A percentile compares a stretch with the other conserved stretches of the same genome.
phyloP scores from a whole-genome alignment of 164 flowering plant species.

The Nymphaea colorata region DNA sequence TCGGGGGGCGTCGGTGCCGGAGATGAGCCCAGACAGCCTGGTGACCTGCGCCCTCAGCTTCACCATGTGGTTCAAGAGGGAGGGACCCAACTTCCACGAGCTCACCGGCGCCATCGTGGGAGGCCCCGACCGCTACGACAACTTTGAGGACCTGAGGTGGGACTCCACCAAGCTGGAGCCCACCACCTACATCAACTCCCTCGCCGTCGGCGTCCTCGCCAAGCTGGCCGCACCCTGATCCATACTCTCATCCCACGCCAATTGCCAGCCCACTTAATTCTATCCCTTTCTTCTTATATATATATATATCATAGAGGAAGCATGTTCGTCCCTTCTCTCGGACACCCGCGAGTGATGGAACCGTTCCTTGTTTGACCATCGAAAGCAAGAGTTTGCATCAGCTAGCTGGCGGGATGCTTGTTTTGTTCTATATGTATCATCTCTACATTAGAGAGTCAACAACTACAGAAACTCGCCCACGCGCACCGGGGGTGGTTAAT shows the following conservation, averaged over 20 bases:
- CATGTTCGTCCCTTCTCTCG: no score
- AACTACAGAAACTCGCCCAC: no score
- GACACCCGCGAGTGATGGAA: no score
- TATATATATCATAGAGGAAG: no score
- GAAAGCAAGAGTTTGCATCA: no score
- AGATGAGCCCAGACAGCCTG: neutral
- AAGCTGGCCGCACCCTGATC: constrained; percentile 15
- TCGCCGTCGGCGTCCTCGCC: constrained; percentile 37
- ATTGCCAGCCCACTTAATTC: no score
- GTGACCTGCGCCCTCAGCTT: constrained; percentile 66
- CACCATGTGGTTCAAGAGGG: constrained; percentile 28
- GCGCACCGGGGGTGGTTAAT: no score
- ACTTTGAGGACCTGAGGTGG: constrained; percentile 50
- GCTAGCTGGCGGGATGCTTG: no score
- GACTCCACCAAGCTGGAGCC: constrained; percentile 55
- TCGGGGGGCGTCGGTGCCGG: constrained; percentile 75
- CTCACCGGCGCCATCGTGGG: constrained; percentile 90
- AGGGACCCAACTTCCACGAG: constrained; percentile 58
- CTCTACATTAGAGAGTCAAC: no score
- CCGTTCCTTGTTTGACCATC: no score
- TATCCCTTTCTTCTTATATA: no score
- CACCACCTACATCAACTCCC: constrained; percentile 54
- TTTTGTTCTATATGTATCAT: no score
- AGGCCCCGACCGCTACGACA: constrained; percentile 70
- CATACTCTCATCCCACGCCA: neutral